A percentile compares a stretch with the other conserved stretches of the same genome.
These are phyloP conservation scores for Meira miltonrushii DNA, from an alignment of 1,284 basidiomycete genomes.

Conservation along the genomic window DNA sequence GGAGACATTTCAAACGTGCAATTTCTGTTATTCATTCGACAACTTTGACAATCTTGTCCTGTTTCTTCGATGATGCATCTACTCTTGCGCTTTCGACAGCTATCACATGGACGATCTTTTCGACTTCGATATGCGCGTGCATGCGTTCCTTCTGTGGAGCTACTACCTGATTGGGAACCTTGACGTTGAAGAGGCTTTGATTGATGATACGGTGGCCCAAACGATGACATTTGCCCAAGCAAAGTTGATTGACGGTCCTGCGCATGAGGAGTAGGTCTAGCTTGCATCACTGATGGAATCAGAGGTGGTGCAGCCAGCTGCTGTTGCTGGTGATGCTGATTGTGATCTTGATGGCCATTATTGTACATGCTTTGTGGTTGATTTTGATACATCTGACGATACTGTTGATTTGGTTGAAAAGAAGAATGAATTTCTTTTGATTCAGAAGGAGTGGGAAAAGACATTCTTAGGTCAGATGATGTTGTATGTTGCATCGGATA, in stretches of 20 bases:
- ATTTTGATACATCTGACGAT: background rate
- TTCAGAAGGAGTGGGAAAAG: no score
- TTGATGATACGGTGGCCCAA: background rate
- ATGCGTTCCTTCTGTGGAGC: background rate
- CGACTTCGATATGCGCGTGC: slow-evolving; percentile 5
- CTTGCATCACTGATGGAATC: background rate
- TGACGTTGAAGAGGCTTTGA: background rate
- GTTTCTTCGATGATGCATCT: slow-evolving; percentile 14
- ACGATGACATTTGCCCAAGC: background rate
- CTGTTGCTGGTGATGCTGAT: background rate
- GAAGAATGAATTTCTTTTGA: no score
- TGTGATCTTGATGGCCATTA: background rate
- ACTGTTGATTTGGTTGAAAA: background rate
- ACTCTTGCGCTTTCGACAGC: slow-evolving; percentile 5
- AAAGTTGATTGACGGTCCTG: background rate
- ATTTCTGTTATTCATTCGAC: background rate
- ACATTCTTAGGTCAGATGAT: no score
- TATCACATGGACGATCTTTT: slow-evolving; percentile 14
- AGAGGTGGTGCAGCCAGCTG: slow-evolving; percentile 2
- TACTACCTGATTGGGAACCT: no score
- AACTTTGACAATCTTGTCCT: slow-evolving; percentile 11
- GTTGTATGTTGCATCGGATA: no score
- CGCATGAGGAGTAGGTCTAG: background rate
- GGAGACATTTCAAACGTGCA: slow-evolving; percentile 12
- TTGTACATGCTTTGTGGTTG: background rate